A percentile compares a stretch with the other conserved stretches of the same genome.
phyloP scores from a whole-genome alignment of 2,329 filamentous ascomycete genomes.

The Drechslerella dactyloides region DNA sequence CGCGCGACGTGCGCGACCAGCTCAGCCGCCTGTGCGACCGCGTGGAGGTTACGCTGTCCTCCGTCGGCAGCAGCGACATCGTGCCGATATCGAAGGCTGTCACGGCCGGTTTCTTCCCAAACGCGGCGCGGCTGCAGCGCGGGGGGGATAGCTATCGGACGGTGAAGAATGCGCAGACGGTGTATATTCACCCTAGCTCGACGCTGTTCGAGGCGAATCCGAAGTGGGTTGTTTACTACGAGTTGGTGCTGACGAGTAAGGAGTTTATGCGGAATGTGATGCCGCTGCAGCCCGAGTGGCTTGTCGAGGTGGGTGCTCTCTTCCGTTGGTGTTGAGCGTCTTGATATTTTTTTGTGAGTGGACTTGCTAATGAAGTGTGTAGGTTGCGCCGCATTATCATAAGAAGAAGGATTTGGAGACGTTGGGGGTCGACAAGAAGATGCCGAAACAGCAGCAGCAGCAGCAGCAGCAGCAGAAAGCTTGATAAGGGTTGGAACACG shows the following conservation, averaged over 20 bases:
- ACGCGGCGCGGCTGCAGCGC: slow-evolving; percentile 81
- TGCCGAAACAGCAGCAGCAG: slow-evolving; percentile 64
- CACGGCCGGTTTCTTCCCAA: slow-evolving; percentile 91
- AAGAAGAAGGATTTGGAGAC: slow-evolving; percentile 88
- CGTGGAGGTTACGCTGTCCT: slow-evolving; percentile 77
- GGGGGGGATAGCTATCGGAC: slow-evolving; percentile 88
- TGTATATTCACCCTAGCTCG: slow-evolving; percentile 88
- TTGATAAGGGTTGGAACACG: neutral
- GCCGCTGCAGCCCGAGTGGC: slow-evolving; percentile 82
- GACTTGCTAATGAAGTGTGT: slow-evolving; percentile 25
- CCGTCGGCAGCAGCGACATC: slow-evolving; percentile 71
- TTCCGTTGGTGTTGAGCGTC: neutral
- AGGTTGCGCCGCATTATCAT: slow-evolving; percentile 87
- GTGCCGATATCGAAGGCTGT: slow-evolving; percentile 84
- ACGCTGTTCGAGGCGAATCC: slow-evolving; percentile 80
- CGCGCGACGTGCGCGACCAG: slow-evolving; percentile 90
- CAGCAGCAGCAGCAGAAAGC: slow-evolving; percentile 28
- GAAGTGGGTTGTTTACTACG: slow-evolving; percentile 86
- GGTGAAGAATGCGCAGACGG: slow-evolving; percentile 85
- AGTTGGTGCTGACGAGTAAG: slow-evolving; percentile 80
- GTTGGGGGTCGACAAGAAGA: slow-evolving; percentile 76
- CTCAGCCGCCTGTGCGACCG: slow-evolving; percentile 89
- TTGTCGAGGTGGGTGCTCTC: slow-evolving; percentile 66
- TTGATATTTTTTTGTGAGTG: neutral
- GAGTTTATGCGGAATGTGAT: slow-evolving; percentile 91